phyloP scores from a whole-genome alignment of 2,329 filamentous ascomycete species.

The Beauveria medogensis region DNA sequence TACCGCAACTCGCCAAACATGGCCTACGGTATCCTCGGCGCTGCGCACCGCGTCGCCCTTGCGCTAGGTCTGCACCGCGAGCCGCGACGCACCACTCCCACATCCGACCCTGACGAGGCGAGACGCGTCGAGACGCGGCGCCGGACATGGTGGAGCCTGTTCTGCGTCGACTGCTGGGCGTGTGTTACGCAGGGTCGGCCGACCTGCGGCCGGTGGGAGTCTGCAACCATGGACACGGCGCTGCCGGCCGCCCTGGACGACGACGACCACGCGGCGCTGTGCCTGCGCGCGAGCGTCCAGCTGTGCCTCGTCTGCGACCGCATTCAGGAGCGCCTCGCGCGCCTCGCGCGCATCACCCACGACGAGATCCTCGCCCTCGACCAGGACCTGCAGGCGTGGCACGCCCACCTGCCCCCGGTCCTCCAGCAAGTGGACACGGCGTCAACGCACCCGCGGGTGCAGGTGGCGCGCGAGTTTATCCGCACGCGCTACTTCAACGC shows the following conservation, averaged over 20 bases:
- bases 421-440: constrained; percentile 16
- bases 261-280: constrained; percentile 20
- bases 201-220: constrained; percentile 22
- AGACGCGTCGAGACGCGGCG: constrained; percentile 44
- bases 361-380: constrained; percentile 22
- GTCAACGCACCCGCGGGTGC: constrained; percentile 18
- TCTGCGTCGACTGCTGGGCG: constrained; percentile 68
- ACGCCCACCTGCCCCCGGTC: constrained; percentile 16
- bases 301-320: constrained; percentile 24
- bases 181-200: constrained; percentile 63
- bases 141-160: constrained; percentile 67
- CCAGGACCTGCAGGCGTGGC: constrained; percentile 20
- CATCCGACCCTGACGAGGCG: constrained; percentile 35
- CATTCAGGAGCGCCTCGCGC: constrained; percentile 23
- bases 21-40: constrained; percentile 64
- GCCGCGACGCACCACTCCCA: constrained; percentile 15
- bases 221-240: constrained; percentile 22
- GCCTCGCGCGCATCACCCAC: constrained; percentile 17
- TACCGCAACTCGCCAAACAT: constrained; percentile 72
- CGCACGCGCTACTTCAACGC: constrained; percentile 23
- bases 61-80: constrained; percentile 65
- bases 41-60: constrained; percentile 65
- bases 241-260: constrained; percentile 16
- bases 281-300: constrained; percentile 19
- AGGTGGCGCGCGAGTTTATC: constrained; percentile 21